Evolutionary conservation across 441 rosid species (phyloP), one percentile per base, ranked within the genome.

Genomic region (Breynia disticha): DNA sequence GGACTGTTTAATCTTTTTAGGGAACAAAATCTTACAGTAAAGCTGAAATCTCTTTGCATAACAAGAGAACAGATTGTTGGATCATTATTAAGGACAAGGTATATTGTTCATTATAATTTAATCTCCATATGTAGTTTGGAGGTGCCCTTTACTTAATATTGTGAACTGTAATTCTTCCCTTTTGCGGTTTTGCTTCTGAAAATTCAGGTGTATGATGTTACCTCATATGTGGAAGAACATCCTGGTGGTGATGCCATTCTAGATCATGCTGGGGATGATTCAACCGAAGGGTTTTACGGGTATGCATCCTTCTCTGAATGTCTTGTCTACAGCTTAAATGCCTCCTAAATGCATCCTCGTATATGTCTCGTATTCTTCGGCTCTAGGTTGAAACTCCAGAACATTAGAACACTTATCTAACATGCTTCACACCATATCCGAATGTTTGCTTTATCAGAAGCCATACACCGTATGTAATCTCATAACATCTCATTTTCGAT

Each of bases 191-290:
- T 11, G 19, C 19, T 57, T 56, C 15, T 18, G 47, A 49, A 32
- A 57, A 48, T 59, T 55, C 63, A 86, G 83, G 91, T 93, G 20
- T 88, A 78, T 66, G 96, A 89, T 71, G 82, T 93, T 55, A 82
- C 98, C 59, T 75, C 98, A 4, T 93, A 86, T 48, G 98, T 93
- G 46, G 97, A 86, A 73, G 98, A 86, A 56, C 96, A 93, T 59
- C 98, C 97, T 5, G 97, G 98, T 56, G 98, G 96, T 38, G 98
- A 93, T 61, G 85, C 98, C 49, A 93, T 93, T 67, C 74, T 93
- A 50, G 74, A 65, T 48, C 90, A 84, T 66, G 97, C 98, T 7
- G 98, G 98, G 43, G 93, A 76, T 69, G 96, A 93, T 79, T 84
- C 98, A 8, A 93, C 93, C 1, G 77, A 79, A 64, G 98, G 98